Conservation (phyloP, 108 stramenopile species). For the Seminavis robusta region DNA sequence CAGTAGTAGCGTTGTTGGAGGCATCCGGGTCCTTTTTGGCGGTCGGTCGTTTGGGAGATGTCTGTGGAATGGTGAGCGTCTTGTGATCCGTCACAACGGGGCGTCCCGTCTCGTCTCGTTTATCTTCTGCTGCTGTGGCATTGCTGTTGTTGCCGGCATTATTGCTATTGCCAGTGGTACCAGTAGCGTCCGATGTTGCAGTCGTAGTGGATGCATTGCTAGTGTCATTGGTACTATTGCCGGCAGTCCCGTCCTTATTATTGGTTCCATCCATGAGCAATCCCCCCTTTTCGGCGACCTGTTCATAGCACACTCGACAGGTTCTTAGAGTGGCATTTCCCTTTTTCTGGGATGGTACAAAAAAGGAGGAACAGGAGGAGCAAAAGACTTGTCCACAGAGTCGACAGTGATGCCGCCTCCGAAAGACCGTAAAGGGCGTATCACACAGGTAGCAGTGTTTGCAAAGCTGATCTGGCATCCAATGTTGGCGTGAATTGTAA, state of each 20-base stretch:
- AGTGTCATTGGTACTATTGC: not conserved
- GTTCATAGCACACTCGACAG: conserved; percentile 77
- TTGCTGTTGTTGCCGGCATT: not conserved
- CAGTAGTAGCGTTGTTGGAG: not conserved
- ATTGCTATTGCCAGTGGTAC: not conserved
- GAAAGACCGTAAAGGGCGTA: conserved; percentile 89
- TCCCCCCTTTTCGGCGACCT: conserved; percentile 50
- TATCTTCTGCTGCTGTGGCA: not conserved
- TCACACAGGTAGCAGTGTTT: conserved; percentile 93
- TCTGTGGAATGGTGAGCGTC: no score
- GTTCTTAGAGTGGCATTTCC: conserved; percentile 51
- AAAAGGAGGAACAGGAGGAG: conserved; percentile 84
- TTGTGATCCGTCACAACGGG: no score
- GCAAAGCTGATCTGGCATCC: conserved; percentile 94
- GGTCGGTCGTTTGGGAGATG: no score
- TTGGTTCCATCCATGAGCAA: not conserved
- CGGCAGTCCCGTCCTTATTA: not conserved
- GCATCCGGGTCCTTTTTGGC: no score
- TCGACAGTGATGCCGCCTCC: conserved; percentile 95
- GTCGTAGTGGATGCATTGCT: not conserved
- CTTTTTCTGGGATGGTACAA: conserved; percentile 43
- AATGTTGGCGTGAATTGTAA: conserved; percentile 63
- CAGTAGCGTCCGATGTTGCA: not conserved
- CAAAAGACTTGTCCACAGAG: conserved; percentile 99
- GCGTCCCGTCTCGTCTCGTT: not conserved